These are phyloP conservation scores for Withania somnifera DNA, from an alignment of 305 asterid genomes.

Conservation along the genomic window DNA sequence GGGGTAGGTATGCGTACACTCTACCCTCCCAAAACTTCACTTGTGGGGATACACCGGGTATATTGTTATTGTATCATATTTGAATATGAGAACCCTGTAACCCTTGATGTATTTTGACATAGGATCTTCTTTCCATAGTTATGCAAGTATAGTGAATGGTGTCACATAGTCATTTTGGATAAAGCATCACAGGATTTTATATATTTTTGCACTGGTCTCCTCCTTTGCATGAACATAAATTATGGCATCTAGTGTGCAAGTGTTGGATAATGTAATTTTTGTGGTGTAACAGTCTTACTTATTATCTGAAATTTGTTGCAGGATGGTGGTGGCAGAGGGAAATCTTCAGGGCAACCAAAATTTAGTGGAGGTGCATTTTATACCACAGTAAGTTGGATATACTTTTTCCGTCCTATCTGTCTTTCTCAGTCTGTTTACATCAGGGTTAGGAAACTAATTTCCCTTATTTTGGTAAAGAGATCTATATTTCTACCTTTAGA, in stretches of 20 bases:
- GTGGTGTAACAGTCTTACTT: background rate
- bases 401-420: background rate
- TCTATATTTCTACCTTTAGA: background rate
- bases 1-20: no score
- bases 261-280: background rate
- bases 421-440: background rate
- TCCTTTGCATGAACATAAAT: background rate
- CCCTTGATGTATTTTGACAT: background rate
- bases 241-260: background rate
- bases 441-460: background rate
- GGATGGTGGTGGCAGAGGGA: slow-evolving; percentile 58
- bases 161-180: background rate
- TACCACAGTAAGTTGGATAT: slow-evolving; percentile 39
- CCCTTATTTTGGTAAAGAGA: background rate
- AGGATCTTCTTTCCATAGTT: background rate
- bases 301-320: slow-evolving; percentile 10
- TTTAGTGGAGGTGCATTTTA: slow-evolving; percentile 62
- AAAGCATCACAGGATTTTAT: background rate
- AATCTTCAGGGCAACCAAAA: slow-evolving; percentile 32
- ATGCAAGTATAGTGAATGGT: background rate
- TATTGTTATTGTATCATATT: background rate
- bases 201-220: background rate
- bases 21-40: no score
- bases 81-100: background rate
- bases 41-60: no score